Base-by-base conservation (phyloP, 2,329 filamentous ascomycete genomes). In the Cytospora schulzeri region DNA sequence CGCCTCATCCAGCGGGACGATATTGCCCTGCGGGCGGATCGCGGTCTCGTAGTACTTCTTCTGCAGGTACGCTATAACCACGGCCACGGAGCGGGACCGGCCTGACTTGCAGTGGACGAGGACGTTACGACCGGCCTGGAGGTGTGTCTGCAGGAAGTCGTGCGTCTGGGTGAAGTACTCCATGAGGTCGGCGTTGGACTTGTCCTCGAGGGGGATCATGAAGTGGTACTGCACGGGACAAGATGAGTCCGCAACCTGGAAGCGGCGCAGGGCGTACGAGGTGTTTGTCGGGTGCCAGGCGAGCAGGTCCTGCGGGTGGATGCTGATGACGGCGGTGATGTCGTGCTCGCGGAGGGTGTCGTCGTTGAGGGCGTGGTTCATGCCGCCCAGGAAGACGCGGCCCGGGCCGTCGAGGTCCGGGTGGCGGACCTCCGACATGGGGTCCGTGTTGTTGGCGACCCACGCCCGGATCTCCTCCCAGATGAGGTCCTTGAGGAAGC, bases 61-160 rank as follows among this genome's bases (percentile, higher is more conserved):
- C 53, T 62, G 60, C 29, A 62, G 52, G 41, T 62, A 62, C 28
- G 60, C 60, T 19, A 62, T 62, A 12, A 62, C 52, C 29, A 24
- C 60, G 24, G 60, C 60, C 17, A 62, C 60, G 9, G 60, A 62
- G 22, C 60, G 60, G 11, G 60, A 62, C 15, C 60, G 38, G 12
- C 60, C 60, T 1, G 60, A 62, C 29, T 62, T 62, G 60, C 60
- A 62, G 28, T 62, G 60, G 29, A 62, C 60, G 3, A 62, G 60
- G 29, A 62, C 45, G 53, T 51, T 62, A 29, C 28, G 60, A 22
- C 60, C 60, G 3, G 26, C 41, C 3, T 19, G 54, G 28, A 62
- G 22, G 19, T 56, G 45, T 0, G 60, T 45, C 19, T 7, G 28
- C 53, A 62, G 29, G 19, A 62, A 62, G 9, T 38, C 52, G 4